phyloP scores from a whole-genome alignment of 1,139 yeast species.

The Debaryomycetaceae sp. region DNA sequence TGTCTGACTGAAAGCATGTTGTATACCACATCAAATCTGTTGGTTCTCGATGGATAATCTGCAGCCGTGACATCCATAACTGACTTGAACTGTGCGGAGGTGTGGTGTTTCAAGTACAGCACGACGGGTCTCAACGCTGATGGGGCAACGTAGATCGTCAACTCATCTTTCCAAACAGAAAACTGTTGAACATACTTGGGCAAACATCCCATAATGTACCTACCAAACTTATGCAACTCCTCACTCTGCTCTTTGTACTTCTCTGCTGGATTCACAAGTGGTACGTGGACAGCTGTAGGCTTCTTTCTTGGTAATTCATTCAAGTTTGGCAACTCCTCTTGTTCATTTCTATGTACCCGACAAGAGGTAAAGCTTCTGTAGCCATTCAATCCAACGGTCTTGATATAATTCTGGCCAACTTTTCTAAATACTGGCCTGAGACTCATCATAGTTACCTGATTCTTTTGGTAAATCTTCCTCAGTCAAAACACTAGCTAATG shows the following conservation, averaged over 20 bases:
- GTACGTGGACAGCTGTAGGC: constrained; percentile 42
- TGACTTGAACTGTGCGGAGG: constrained; percentile 75
- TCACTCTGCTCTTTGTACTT: constrained; percentile 65
- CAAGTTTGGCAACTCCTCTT: constrained; percentile 35
- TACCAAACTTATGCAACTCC: constrained; percentile 81
- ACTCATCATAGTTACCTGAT: not conserved
- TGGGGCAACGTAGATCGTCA: constrained; percentile 75
- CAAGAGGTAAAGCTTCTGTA: not conserved
- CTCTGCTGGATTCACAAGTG: constrained; percentile 76
- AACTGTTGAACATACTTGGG: constrained; percentile 85
- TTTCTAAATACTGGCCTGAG: not conserved
- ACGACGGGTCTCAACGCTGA: constrained; percentile 68
- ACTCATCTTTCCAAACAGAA: constrained; percentile 88
- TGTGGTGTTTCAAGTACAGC: constrained; percentile 71
- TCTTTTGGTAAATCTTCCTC: not conserved
- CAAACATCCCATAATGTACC: constrained; percentile 70
- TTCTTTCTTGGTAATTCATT: constrained; percentile 39
- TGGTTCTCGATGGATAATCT: constrained; percentile 79
- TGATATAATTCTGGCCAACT: not conserved
- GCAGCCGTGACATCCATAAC: constrained; percentile 84
- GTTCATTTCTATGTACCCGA: not conserved
- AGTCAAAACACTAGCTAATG: not conserved
- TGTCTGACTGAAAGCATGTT: constrained; percentile 77
- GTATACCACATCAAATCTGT: constrained; percentile 85
- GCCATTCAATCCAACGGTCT: not conserved